Evolutionary conservation across 495 filamentous ascomycete species (phyloP).

Genomic region (Barbatosphaeria neglecta): DNA sequence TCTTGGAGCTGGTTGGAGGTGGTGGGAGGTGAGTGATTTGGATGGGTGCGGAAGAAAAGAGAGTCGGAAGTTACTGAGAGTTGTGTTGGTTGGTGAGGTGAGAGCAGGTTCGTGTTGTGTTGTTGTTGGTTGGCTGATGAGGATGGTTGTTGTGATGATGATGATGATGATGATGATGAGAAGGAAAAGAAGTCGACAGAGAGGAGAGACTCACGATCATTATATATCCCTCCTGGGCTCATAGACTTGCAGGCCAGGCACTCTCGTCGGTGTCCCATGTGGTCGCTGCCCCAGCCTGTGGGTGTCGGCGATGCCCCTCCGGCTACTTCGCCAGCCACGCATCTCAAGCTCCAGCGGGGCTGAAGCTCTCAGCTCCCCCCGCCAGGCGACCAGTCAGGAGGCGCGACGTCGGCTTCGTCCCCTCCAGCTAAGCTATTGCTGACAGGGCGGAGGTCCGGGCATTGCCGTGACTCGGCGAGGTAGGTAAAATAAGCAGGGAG

Average conservation of each 20-base stretch:
- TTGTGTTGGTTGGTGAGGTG: background rate
- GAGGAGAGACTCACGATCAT: background rate
- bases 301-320: no score
- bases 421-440: background rate
- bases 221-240: background rate
- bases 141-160: no score
- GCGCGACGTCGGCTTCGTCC: background rate
- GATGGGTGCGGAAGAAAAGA: background rate
- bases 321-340: background rate
- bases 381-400: background rate
- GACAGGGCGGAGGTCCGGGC: background rate
- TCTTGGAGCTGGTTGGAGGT: no score
- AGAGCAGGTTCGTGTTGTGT: background rate
- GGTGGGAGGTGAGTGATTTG: background rate
- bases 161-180: background rate
- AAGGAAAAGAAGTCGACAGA: background rate
- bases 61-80: background rate
- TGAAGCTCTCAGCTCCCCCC: background rate
- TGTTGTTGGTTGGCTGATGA: background rate
- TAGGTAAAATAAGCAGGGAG: no score
- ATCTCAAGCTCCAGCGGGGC: background rate
- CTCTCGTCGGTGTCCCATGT: no score
- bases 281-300: no score
- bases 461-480: background rate
- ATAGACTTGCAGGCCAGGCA: no score